Evolutionary conservation across 208 protist species (phyloP), one percentile per base, ranked within the genome.

Genomic region (Leishmania gerbilli): DNA sequence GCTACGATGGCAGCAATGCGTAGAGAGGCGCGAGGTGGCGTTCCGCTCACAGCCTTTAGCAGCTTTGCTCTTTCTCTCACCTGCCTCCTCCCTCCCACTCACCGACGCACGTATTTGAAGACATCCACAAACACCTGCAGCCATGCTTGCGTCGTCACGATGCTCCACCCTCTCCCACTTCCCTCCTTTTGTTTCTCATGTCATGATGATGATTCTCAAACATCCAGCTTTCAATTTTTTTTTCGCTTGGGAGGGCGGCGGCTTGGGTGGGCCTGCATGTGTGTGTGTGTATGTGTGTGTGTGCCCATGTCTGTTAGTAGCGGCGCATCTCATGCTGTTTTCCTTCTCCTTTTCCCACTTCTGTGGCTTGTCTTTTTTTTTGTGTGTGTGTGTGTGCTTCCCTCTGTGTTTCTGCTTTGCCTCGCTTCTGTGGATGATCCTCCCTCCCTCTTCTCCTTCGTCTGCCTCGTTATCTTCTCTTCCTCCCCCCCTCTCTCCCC

Each of bases 81-180:
- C 40, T n/a, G 19, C 71, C 15, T 7, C 42, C 2, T 56, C 47
- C n/a, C 13, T 27, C 31, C 31, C 19, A 24, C 51, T 15, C 45
- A 69, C 62, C 56, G n/a, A 21, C 15, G 31, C 71, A 67, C 55
- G 49, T 45, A 71, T 55, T 77, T 47, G 60, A 40, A 62, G 24
- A 27, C 45, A 77, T 47, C 47, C 62, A 77, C 27, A 60, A 17
- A 77, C 34, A 78, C 47, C 74, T 40, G 64, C 62, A 71, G 60
- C 34, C 55, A 56, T 37, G 31, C 53, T 0, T 47, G 6, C 8
- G 27, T 37, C 3, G 45, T 19, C 9, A 6, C 45, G 21, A 21
- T 56, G 34, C 34, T 37, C 62, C 6, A 1, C 68, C 34, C 71
- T 42, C 71, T 58, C 71, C 34, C 17, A 21, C 17, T 58, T n/a